A percentile compares a stretch with the other conserved stretches of the same genome.
Conservation (phyloP, 306 rosid species). For the Glycine soja region DNA sequence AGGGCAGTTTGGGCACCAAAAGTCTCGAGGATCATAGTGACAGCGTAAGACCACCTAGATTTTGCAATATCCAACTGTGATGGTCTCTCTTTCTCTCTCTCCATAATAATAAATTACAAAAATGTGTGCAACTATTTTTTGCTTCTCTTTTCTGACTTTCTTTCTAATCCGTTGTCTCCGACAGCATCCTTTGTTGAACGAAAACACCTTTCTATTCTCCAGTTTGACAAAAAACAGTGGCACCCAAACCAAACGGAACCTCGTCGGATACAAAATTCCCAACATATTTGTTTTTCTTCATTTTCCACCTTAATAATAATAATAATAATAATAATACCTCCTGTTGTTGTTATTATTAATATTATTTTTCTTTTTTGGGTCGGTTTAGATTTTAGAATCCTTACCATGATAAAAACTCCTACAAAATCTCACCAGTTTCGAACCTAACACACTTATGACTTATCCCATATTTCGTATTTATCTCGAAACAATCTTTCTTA, state of each 20-base stretch:
- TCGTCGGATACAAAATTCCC: slow-evolving; percentile 44
- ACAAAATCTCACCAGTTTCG: slow-evolving; percentile 61
- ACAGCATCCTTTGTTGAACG: slow-evolving; percentile 63
- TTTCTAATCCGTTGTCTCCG: slow-evolving; percentile 47
- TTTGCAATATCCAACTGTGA: slow-evolving; percentile 57
- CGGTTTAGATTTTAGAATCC: slow-evolving; percentile 58
- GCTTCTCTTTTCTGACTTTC: slow-evolving; percentile 59
- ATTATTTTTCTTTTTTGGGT: slow-evolving; percentile 24
- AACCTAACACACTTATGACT: slow-evolving; percentile 55
- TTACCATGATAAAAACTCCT: slow-evolving; percentile 41
- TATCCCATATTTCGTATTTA: slow-evolving; percentile 20
- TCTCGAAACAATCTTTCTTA: slow-evolving; percentile 13
- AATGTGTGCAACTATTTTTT: slow-evolving; percentile 7
- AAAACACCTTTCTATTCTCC: slow-evolving; percentile 30
- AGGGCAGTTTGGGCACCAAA: slow-evolving; percentile 27
- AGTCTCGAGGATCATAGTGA: slow-evolving; percentile 26
- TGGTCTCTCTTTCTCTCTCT: not conserved
- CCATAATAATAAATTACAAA: too few relatives aligned
- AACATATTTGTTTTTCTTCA: not conserved
- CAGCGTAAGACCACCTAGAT: slow-evolving; percentile 56
- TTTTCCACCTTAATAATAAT: not conserved
- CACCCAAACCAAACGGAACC: slow-evolving; percentile 54
- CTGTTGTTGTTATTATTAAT: not conserved
- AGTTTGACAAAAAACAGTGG: slow-evolving; percentile 20
- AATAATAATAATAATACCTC: not conserved